Conservation (phyloP, 495 filamentous ascomycete species). For the Jackrogersella multiformis region DNA sequence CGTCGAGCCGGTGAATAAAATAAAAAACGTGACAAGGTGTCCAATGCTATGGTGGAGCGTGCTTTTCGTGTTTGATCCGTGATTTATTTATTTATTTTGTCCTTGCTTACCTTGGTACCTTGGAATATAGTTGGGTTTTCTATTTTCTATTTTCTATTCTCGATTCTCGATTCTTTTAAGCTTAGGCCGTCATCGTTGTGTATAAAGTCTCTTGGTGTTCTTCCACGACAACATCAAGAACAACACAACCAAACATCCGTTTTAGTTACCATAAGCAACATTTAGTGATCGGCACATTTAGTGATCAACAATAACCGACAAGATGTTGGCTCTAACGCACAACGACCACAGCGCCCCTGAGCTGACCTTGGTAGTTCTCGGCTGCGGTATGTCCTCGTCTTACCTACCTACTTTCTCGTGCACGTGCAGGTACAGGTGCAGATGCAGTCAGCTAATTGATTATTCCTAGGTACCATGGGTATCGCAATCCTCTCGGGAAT, state of each 20-base stretch:
- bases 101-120: neutral
- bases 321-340: slow-evolving; percentile 48
- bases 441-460: slow-evolving; percentile 21
- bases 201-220: neutral
- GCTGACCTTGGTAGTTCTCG: slow-evolving; percentile 74
- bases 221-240: neutral
- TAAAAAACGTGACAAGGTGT: slow-evolving; percentile 33
- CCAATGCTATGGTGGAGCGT: slow-evolving; percentile 27
- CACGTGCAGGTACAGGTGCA: too few species aligned
- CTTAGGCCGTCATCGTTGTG: neutral
- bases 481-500: slow-evolving; percentile 86
- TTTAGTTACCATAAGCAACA: neutral
- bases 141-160: neutral
- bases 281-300: neutral
- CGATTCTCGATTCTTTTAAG: neutral
- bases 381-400: slow-evolving; percentile 72
- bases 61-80: slow-evolving; percentile 5
- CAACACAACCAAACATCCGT: neutral
- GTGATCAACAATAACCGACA: slow-evolving; percentile 18
- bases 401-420: neutral
- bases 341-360: slow-evolving; percentile 51
- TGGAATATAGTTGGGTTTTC: neutral
- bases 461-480: slow-evolving; percentile 74
- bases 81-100: neutral
- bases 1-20: slow-evolving; percentile 16